A percentile compares a stretch with the other conserved stretches of the same genome.
These are phyloP conservation scores for Evansstolkia leycettana DNA, from an alignment of 495 filamentous ascomycete species.

Conservation along the genomic window DNA sequence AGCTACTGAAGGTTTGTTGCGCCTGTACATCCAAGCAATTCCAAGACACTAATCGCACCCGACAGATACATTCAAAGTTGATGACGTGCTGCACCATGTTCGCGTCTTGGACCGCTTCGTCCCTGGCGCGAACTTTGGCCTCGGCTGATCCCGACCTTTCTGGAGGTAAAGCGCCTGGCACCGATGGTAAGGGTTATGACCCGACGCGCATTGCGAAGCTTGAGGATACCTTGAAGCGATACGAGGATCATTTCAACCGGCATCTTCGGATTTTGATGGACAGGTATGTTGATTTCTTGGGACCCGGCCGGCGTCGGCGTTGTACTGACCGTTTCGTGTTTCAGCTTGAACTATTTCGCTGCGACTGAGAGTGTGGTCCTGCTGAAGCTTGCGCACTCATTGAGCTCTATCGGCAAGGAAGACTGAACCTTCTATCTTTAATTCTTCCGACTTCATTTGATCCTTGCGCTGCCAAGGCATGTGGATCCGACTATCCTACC, in stretches of 20 bases:
- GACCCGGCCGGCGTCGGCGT: neutral
- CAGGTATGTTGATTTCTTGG: constrained; percentile 29
- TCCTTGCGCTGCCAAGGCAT: no score
- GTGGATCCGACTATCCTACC: no score
- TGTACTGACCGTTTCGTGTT: constrained; percentile 1
- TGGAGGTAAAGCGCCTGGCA: constrained; percentile 22
- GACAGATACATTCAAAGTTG: constrained; percentile 87
- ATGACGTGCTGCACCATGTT: constrained; percentile 89
- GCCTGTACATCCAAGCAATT: neutral
- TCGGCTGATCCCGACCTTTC: constrained; percentile 64
- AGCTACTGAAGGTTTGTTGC: constrained; percentile 66
- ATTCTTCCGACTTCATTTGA: no score
- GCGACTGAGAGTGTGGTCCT: constrained; percentile 95
- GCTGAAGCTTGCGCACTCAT: constrained; percentile 52
- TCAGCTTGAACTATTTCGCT: constrained; percentile 78
- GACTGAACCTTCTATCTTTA: constrained; percentile 14
- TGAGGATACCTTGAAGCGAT: constrained; percentile 71
- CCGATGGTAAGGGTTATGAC: constrained; percentile 36
- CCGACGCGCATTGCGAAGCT: constrained; percentile 62
- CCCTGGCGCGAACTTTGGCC: constrained; percentile 63
- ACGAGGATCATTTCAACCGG: constrained; percentile 81
- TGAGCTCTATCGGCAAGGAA: constrained; percentile 33
- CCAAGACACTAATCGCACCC: neutral
- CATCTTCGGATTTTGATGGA: constrained; percentile 88
- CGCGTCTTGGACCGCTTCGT: constrained; percentile 67